These are phyloP conservation scores for Colletotrichum magnum DNA, from an alignment of 2,329 filamentous ascomycete species.

Conservation along the genomic window DNA sequence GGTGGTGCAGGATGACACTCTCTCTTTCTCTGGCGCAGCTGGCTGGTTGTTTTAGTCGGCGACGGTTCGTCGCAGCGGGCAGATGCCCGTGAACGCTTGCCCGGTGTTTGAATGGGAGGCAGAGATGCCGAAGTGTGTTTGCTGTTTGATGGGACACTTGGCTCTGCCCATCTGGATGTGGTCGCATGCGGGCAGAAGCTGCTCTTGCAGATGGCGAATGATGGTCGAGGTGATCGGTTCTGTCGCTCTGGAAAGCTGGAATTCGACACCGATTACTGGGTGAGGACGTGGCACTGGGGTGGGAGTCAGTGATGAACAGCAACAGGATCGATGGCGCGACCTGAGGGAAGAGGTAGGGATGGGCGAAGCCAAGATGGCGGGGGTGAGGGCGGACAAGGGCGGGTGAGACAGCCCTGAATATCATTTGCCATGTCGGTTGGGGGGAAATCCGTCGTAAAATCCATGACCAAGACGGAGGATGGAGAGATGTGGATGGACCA, in stretches of 20 bases:
- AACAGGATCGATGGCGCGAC: constrained; percentile 18
- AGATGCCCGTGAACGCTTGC: background rate
- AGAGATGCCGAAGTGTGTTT: constrained; percentile 5
- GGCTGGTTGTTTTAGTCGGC: constrained; percentile 10
- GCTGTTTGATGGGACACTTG: background rate
- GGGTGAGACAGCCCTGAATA: constrained; percentile 26
- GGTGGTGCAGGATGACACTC: constrained; percentile 37
- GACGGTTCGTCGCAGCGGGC: constrained; percentile 1
- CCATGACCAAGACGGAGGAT: background rate
- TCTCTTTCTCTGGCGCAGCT: background rate
- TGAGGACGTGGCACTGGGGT: constrained; percentile 15
- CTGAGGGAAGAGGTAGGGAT: constrained; percentile 12
- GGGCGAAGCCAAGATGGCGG: constrained; percentile 31
- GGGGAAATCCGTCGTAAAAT: constrained; percentile 2
- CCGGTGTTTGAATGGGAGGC: constrained; percentile 11
- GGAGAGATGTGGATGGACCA: constrained; percentile 2
- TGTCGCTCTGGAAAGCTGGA: constrained; percentile 2
- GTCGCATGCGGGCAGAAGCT: constrained; percentile 2
- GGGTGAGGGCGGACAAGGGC: constrained; percentile 14
- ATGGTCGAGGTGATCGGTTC: background rate
- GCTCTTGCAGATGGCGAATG: constrained; percentile 13
- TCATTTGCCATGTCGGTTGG: constrained; percentile 30
- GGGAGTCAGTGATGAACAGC: constrained; percentile 12
- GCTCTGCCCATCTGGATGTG: background rate
- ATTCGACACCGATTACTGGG: background rate